A percentile compares a stretch with the other conserved stretches of the same genome.
Conservation (phyloP, 352 stramenopile genomes). For the Pythium diclinum region DNA sequence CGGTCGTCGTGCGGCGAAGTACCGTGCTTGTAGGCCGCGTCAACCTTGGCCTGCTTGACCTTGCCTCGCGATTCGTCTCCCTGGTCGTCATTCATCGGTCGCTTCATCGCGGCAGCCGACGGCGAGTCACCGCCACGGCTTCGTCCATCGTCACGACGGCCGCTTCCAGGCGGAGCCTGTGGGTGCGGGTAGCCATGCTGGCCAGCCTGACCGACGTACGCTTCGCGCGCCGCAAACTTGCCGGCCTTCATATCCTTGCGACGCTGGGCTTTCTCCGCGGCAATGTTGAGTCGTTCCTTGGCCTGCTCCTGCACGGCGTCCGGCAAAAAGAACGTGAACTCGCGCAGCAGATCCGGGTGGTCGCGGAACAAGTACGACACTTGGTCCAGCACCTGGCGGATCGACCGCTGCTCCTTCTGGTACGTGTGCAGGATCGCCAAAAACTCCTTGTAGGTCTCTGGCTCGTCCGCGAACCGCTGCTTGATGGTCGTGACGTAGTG, state of each 20-base stretch:
- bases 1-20: conserved; percentile 50
- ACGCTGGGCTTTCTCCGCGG: conserved; percentile 93
- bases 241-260: conserved; percentile 62
- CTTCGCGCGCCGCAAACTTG: conserved; percentile 38
- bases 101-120: conserved; percentile 52
- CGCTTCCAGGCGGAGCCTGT: conserved; percentile 12
- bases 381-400: conserved; percentile 97
- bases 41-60: conserved; percentile 30
- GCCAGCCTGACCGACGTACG: conserved; percentile 6
- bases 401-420: conserved; percentile 98
- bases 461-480: conserved; percentile 96
- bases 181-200: conserved; percentile 29
- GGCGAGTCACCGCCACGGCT: conserved; percentile 43
- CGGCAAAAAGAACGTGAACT: conserved; percentile 99
- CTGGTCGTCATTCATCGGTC: conserved; percentile 44
- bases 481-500: conserved; percentile 99
- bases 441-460: conserved; percentile 99
- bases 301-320: conserved; percentile 98
- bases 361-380: conserved; percentile 98
- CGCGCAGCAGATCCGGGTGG: conserved; percentile 97
- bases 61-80: conserved; percentile 36
- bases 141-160: conserved; percentile 41
- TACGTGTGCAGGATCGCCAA: conserved; percentile 99
- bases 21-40: conserved; percentile 37
- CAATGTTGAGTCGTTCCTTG: conserved; percentile 93